These are phyloP conservation scores for Globisporangium spiculum DNA, from an alignment of 352 stramenopile genomes.

Conservation along the genomic window DNA sequence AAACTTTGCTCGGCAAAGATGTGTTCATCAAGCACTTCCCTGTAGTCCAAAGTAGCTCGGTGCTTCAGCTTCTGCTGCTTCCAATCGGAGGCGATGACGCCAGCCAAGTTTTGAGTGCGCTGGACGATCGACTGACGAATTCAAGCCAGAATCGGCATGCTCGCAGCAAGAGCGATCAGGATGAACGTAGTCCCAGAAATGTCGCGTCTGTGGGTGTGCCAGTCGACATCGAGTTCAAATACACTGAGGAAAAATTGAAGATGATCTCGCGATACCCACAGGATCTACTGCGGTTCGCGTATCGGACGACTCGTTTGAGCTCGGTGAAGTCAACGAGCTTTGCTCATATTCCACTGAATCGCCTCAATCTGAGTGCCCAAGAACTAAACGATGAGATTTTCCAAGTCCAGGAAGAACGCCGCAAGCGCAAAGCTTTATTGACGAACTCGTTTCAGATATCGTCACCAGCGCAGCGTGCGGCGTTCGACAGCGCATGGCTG, in stretches of 20 bases:
- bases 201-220: not conserved
- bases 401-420: conserved; percentile 47
- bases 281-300: conserved; percentile 53
- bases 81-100: conserved; percentile 32
- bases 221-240: conserved; percentile 3
- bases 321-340: conserved; percentile 64
- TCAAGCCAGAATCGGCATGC: not conserved
- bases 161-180: not conserved
- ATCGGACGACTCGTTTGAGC: conserved; percentile 51
- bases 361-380: conserved; percentile 36
- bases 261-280: conserved; percentile 18
- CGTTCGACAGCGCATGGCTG: conserved; percentile 28
- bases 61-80: conserved; percentile 63
- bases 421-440: conserved; percentile 23
- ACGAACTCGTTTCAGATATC: not conserved
- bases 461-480: conserved; percentile 9
- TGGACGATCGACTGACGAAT: conserved; percentile 8
- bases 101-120: conserved; percentile 4
- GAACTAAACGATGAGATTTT: conserved; percentile 59
- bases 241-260: conserved; percentile 1
- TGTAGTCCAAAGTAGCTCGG: conserved; percentile 52
- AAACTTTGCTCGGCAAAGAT: conserved; percentile 47
- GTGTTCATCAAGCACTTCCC: conserved; percentile 53
- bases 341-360: conserved; percentile 40
- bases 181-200: not conserved